Evolutionary conservation across 2,329 filamentous ascomycete species (phyloP).

Genomic region (Fusarium coffeatum): DNA sequence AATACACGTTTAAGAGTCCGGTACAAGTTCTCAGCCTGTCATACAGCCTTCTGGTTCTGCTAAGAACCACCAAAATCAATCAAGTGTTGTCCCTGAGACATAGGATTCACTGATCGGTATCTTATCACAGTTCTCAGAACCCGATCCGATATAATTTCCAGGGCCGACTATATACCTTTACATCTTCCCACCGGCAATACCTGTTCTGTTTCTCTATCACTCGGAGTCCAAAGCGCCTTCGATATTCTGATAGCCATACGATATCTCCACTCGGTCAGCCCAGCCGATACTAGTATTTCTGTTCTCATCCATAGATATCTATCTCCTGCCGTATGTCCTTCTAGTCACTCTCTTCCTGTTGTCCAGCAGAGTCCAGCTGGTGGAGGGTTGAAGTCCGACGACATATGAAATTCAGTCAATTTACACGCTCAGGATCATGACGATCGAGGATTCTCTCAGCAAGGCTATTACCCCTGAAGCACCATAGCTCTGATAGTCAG

Average conservation of each 20-base stretch:
- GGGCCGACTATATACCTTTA: neutral
- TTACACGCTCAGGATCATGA: neutral
- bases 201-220: no score
- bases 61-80: neutral
- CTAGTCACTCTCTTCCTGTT: neutral
- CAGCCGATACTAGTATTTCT: neutral
- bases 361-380: neutral
- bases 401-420: neutral
- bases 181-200: neutral
- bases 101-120: neutral
- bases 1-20: neutral
- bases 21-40: neutral
- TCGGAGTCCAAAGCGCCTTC: neutral
- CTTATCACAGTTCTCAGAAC: neutral
- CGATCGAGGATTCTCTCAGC: neutral
- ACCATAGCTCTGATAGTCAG: rapidly evolving
- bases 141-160: neutral
- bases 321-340: neutral
- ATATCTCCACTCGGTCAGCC: neutral
- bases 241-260: neutral
- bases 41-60: neutral
- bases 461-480: neutral
- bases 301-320: neutral
- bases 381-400: neutral
- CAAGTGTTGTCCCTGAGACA: neutral